phyloP scores from a whole-genome alignment of 805 yeast species.

The Cyberlindnera meyerae region DNA sequence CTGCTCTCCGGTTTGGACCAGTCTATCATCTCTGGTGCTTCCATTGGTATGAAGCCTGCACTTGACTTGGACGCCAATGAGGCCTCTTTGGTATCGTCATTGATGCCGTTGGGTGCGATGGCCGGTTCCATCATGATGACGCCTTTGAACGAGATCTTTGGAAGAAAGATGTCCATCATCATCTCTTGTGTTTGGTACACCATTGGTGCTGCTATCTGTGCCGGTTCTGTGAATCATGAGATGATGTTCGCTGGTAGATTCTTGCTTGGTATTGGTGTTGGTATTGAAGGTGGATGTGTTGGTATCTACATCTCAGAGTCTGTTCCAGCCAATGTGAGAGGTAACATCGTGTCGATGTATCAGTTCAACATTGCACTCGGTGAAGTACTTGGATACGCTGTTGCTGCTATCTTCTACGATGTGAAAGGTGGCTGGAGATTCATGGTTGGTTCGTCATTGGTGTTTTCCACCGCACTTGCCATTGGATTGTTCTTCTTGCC shows the following conservation, averaged over 20 bases:
- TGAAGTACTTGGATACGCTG: conserved; percentile 59
- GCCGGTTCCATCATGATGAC: conserved; percentile 57
- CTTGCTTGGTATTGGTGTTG: conserved; percentile 58
- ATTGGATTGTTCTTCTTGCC: conserved; percentile 51
- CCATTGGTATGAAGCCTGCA: conserved; percentile 42
- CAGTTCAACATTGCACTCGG: conserved; percentile 65
- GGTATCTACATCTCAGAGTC: conserved; percentile 60
- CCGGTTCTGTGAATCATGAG: conserved; percentile 39
- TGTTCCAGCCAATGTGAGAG: conserved; percentile 54
- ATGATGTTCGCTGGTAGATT: conserved; percentile 60
- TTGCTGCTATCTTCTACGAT: conserved; percentile 55
- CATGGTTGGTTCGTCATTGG: conserved; percentile 59
- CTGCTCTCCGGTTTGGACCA: conserved; percentile 64
- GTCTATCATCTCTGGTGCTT: conserved; percentile 62
- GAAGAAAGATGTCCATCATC: conserved; percentile 51
- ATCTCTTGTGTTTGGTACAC: conserved; percentile 57
- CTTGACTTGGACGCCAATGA: conserved; percentile 38
- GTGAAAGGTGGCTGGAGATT: conserved; percentile 59
- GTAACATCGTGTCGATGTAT: conserved; percentile 56
- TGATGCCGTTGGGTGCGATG: conserved; percentile 69
- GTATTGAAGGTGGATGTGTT: conserved; percentile 62
- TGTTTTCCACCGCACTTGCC: conserved; percentile 49
- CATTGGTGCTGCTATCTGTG: conserved; percentile 55
- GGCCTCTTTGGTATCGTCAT: conserved; percentile 48
- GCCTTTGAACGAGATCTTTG: conserved; percentile 50